Conservation (phyloP, 2,329 filamentous ascomycete species). For the Plectosphaerella cucumerina region DNA sequence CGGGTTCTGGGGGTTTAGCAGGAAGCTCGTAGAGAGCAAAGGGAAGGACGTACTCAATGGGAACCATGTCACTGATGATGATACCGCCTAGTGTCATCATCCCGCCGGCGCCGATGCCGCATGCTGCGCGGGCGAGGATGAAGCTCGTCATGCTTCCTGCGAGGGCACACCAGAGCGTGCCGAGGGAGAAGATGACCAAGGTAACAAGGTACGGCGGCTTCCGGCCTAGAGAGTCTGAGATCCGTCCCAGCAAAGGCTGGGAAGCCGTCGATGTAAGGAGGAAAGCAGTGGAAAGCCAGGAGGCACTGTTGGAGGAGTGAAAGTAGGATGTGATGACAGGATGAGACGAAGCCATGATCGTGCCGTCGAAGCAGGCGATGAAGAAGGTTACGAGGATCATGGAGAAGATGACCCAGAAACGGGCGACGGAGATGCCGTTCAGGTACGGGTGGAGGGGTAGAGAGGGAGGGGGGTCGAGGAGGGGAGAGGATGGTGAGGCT, state of each 20-base stretch:
- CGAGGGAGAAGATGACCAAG: constrained; percentile 57
- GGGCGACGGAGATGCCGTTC: constrained; percentile 39
- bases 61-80: constrained; percentile 69
- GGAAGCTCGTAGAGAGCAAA: neutral
- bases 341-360: constrained; percentile 77
- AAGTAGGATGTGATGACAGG: constrained; percentile 81
- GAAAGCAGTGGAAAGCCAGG: constrained; percentile 79
- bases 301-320: constrained; percentile 70
- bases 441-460: constrained; percentile 27
- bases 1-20: constrained; percentile 31
- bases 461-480: constrained; percentile 6
- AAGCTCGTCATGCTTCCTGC: constrained; percentile 66
- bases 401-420: constrained; percentile 61
- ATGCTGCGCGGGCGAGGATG: constrained; percentile 65
- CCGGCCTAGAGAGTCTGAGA: constrained; percentile 71
- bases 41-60: constrained; percentile 53
- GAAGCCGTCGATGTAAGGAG: constrained; percentile 72
- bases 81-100: constrained; percentile 66
- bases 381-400: constrained; percentile 56
- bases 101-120: constrained; percentile 70
- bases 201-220: constrained; percentile 62
- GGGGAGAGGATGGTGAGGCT: neutral
- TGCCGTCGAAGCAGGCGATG: constrained; percentile 66
- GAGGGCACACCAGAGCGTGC: constrained; percentile 66
- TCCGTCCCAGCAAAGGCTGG: constrained; percentile 68